Evolutionary conservation across 176 grass and related monocot species (phyloP).

Genomic region (Eragrostis curvula): DNA sequence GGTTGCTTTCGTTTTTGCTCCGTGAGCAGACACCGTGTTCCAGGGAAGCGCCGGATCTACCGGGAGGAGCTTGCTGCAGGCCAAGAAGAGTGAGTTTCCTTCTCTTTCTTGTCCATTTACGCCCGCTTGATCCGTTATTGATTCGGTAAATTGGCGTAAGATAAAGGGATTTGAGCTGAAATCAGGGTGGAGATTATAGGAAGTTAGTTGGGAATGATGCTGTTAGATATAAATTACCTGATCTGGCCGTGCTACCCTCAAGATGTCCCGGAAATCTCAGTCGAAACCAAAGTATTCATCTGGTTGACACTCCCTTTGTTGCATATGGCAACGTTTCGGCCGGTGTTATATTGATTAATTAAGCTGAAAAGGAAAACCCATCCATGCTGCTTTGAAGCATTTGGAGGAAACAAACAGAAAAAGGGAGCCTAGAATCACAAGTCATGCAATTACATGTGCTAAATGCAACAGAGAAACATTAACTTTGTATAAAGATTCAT

Average conservation of each 20-base stretch:
- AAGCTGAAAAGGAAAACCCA: constrained; percentile 91
- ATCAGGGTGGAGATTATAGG: background rate
- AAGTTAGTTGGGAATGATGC: background rate
- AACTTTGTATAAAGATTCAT: background rate
- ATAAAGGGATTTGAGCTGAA: background rate
- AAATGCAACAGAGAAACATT: constrained; percentile 1
- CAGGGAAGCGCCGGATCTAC: constrained; percentile 52
- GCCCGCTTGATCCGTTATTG: background rate
- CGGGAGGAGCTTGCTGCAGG: constrained; percentile 68
- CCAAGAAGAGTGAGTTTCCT: constrained; percentile 49
- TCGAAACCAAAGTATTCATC: constrained; percentile 19
- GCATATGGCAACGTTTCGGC: constrained; percentile 71
- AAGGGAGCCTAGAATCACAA: background rate
- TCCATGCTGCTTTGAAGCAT: constrained; percentile 55
- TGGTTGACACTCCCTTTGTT: constrained; percentile 58
- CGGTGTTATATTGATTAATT: constrained; percentile 57
- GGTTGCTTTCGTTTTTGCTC: background rate
- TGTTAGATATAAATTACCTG: background rate
- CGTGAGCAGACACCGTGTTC: constrained; percentile 45
- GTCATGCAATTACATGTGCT: background rate
- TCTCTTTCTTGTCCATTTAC: background rate
- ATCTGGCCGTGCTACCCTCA: background rate
- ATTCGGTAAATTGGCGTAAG: background rate
- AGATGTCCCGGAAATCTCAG: background rate
- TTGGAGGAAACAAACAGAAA: constrained; percentile 34